phyloP scores from a whole-genome alignment of 1,284 basidiomycete species.

The Ustilago hordei region DNA sequence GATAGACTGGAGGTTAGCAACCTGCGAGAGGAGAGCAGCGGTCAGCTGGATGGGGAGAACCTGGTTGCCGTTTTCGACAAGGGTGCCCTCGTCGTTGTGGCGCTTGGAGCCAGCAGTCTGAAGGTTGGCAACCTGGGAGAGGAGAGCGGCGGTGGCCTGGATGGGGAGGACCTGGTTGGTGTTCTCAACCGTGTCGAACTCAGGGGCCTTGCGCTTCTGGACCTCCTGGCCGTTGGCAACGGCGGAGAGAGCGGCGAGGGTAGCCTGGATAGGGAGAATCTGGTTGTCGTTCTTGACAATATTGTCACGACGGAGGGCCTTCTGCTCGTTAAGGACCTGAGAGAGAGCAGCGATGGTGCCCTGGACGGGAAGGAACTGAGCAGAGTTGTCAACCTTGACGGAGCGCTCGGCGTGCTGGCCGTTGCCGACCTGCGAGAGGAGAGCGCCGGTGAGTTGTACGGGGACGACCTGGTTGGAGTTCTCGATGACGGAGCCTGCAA shows the following conservation, averaged over 20 bases:
- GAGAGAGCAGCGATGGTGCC: slow-evolving; percentile 42
- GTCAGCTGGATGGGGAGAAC: slow-evolving; percentile 24
- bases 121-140: slow-evolving; percentile 37
- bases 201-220: slow-evolving; percentile 24
- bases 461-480: slow-evolving; percentile 51
- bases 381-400: slow-evolving; percentile 37
- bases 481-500: slow-evolving; percentile 32
- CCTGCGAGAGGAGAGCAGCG: slow-evolving; percentile 21
- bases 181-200: slow-evolving; percentile 28
- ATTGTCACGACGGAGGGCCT: slow-evolving; percentile 29
- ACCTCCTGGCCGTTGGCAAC: slow-evolving; percentile 30
- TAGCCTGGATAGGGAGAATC: slow-evolving; percentile 31
- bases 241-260: slow-evolving; percentile 25
- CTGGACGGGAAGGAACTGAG: slow-evolving; percentile 40
- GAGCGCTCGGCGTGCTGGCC: slow-evolving; percentile 39
- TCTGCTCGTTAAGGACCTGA: slow-evolving; percentile 38
- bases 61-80: slow-evolving; percentile 35
- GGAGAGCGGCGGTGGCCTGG: slow-evolving; percentile 33
- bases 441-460: slow-evolving; percentile 40
- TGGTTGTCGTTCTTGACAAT: slow-evolving; percentile 38
- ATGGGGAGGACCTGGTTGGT: slow-evolving; percentile 35
- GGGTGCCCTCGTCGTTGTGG: slow-evolving; percentile 1
- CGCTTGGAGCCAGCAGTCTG: slow-evolving; percentile 22
- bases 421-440: slow-evolving; percentile 45
- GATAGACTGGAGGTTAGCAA: slow-evolving; percentile 18